phyloP scores from a whole-genome alignment of 1,284 basidiomycete species.

The Boletus albobrunnescens region DNA sequence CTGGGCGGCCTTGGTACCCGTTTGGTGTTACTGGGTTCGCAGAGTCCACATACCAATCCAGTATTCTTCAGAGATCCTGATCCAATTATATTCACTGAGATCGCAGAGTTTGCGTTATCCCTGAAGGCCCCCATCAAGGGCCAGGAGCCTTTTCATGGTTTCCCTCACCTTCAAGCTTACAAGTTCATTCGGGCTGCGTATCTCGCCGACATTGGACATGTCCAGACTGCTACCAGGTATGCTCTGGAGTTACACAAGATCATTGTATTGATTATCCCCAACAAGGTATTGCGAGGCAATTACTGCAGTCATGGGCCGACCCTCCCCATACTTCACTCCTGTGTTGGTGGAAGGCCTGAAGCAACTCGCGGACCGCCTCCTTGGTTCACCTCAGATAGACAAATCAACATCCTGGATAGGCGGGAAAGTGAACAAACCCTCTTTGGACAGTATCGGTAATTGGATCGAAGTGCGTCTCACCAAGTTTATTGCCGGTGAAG shows the following conservation, averaged over 20 bases:
- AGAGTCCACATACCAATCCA: slow-evolving; percentile 49
- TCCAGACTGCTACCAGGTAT: slow-evolving; percentile 70
- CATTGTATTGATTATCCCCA: slow-evolving; percentile 11
- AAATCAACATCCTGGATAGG: slow-evolving; percentile 79
- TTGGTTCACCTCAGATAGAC: slow-evolving; percentile 70
- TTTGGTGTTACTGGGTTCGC: slow-evolving; percentile 64
- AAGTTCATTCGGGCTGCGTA: slow-evolving; percentile 76
- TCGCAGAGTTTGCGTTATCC: slow-evolving; percentile 88
- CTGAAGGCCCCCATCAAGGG: slow-evolving; percentile 73
- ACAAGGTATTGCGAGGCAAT: slow-evolving; percentile 92
- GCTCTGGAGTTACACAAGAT: slow-evolving; percentile 12
- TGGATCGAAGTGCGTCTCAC: slow-evolving; percentile 95
- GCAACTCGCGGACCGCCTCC: slow-evolving; percentile 77
- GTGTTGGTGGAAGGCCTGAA: slow-evolving; percentile 75
- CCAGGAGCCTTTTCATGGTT: slow-evolving; percentile 78
- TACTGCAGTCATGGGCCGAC: slow-evolving; percentile 59
- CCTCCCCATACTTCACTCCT: slow-evolving; percentile 66
- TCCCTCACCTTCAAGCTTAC: slow-evolving; percentile 88
- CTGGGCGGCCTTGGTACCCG: slow-evolving; percentile 58
- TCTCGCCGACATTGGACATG: slow-evolving; percentile 78
- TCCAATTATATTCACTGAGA: slow-evolving; percentile 83
- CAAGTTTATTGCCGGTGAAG: slow-evolving; percentile 93
- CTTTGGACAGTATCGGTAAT: slow-evolving; percentile 86
- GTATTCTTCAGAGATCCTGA: slow-evolving; percentile 72
- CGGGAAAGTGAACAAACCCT: slow-evolving; percentile 80